A percentile compares a stretch with the other conserved stretches of the same genome.
phyloP scores from a whole-genome alignment of 148 eudicot species.

The Fallopia convolvulus region DNA sequence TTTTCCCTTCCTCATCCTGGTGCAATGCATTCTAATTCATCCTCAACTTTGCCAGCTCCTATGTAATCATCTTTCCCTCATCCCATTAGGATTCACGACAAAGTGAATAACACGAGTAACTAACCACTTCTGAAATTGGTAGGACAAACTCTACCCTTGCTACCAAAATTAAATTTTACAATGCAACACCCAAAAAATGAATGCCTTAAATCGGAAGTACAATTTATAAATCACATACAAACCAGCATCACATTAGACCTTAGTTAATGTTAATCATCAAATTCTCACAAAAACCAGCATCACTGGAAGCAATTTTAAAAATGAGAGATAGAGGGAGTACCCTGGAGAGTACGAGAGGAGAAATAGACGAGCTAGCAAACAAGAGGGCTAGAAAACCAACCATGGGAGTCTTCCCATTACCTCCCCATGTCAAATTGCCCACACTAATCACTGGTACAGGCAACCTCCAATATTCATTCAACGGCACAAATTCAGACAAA shows the following conservation, averaged over 20 bases:
- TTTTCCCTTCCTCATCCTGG: neutral
- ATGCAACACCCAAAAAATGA: neutral
- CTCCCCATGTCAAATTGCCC: slow-evolving; percentile 98
- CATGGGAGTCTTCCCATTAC: slow-evolving; percentile 99
- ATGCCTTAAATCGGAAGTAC: neutral
- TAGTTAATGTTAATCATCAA: neutral
- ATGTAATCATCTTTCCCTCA: neutral
- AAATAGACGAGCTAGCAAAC: slow-evolving; percentile 49
- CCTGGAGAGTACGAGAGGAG: slow-evolving; percentile 87
- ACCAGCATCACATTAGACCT: neutral
- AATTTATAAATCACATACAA: neutral
- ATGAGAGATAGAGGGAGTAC: slow-evolving; percentile 21
- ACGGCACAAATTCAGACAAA: slow-evolving; percentile 2
- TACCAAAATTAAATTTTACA: neutral
- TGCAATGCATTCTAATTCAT: neutral
- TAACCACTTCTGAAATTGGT: neutral
- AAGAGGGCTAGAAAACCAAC: slow-evolving; percentile 68
- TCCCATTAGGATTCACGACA: neutral
- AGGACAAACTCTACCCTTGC: neutral
- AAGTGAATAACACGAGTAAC: neutral
- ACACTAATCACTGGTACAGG: slow-evolving; percentile 86
- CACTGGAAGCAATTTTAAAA: neutral
- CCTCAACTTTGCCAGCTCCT: neutral
- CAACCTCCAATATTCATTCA: slow-evolving; percentile 44
- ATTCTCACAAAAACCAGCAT: neutral